Evolutionary conservation across 331 rosid genomes (phyloP).

Genomic region (Quercus lobata): DNA sequence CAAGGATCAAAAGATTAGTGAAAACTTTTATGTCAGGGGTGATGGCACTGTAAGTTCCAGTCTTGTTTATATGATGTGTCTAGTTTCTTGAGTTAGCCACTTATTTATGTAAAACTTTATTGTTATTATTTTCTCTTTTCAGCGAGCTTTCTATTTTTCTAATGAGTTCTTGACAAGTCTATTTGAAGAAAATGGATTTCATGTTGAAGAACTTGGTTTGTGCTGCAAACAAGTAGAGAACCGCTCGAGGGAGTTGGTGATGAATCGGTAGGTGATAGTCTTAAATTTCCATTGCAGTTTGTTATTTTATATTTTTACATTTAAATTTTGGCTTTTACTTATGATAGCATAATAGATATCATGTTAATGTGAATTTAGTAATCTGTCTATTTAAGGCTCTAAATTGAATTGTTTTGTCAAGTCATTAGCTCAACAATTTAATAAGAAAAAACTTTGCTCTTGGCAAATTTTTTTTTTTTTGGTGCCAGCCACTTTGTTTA

Average conservation of each 20-base stretch:
- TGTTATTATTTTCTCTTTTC: conserved; percentile 23
- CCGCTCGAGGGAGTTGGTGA: conserved; percentile 70
- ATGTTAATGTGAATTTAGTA: not conserved
- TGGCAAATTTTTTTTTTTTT: not conserved
- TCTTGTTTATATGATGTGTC: not conserved
- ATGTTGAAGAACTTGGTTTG: conserved; percentile 55
- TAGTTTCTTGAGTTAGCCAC: not conserved
- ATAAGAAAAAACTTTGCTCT: not conserved
- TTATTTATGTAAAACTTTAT: conserved; percentile 14
- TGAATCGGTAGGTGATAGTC: conserved; percentile 60
- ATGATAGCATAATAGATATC: not conserved
- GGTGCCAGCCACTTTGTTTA: not conserved
- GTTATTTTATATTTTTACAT: not conserved
- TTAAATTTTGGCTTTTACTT: not conserved
- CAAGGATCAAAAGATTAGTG: conserved; percentile 88
- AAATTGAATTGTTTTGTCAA: not conserved
- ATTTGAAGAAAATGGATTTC: conserved; percentile 79
- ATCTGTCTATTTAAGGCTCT: not conserved
- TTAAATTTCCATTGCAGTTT: conserved; percentile 1
- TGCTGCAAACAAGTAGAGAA: conserved; percentile 96
- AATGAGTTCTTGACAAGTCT: conserved; percentile 70
- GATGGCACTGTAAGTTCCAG: conserved; percentile 84
- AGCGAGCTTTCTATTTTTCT: conserved; percentile 94
- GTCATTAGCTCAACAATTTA: not conserved
- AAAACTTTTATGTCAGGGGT: conserved; percentile 86